Evolutionary conservation across 1,139 yeast genomes (phyloP), one percentile per base, ranked within the genome.

Genomic region (Hansenula sp.): DNA sequence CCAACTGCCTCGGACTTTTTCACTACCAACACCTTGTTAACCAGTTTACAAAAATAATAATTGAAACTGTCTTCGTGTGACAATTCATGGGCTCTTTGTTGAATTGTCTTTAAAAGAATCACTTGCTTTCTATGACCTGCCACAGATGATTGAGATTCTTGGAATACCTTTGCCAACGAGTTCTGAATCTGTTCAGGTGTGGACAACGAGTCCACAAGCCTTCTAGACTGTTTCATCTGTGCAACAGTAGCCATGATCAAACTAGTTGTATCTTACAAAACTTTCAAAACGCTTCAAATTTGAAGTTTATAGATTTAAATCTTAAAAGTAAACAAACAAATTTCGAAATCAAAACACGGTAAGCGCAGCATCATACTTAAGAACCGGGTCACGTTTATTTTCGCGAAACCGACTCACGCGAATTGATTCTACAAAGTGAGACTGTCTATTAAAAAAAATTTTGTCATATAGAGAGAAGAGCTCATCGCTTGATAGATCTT

Each of bases 91-190:
- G 95, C 80, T 50, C 77, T 74, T 19, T 67, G 57, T 49, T 84
- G 87, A 15, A 87, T 68, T 35, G 76, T 75, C 56, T 75, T 76
- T 59, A 88, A 62, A 10, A 86, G 76, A 12, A 81, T 76, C 8
- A 83, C 79, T 46, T 87, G 80, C 56, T 87, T 84, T 39, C 87
- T 71, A 62, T 90, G 97, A 3, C 91, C 84, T 0, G 93, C 82
- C 32, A 83, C 71, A 1, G 87, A 74, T 33, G 47, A 47, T 42
- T 91, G 98, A 0, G 94, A 89, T 47, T 84, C 93, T 57, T 86
- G 94, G 59, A 91, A 91, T 3, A 84, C 81, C 45, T 77, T 81
- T 0, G 85, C 80, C 56, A 88, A 69, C 2, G 85, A 78, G 12
- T 50, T 45, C 36, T 66, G 65, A 29, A 76, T 62, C 47, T 67